Evolutionary conservation across 805 yeast species (phyloP).

Genomic region (Jamesozyma rosinii): DNA sequence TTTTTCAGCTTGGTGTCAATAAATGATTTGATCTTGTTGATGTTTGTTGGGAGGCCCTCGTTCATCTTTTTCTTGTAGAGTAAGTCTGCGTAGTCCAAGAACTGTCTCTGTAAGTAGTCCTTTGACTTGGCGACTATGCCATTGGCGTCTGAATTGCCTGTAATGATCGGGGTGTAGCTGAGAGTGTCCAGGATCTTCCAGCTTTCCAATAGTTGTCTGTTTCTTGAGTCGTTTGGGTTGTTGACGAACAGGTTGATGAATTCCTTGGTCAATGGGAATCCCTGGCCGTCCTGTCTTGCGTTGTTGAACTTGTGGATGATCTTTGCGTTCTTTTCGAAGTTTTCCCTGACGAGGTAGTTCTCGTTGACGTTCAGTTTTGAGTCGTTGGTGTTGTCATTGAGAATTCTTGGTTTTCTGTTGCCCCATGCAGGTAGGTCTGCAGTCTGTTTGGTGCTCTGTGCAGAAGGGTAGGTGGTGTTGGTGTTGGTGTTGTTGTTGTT

Average conservation of each 20-base stretch:
- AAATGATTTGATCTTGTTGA: constrained; percentile 62
- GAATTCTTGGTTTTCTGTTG: constrained; percentile 13
- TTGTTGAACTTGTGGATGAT: constrained; percentile 64
- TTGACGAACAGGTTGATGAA: constrained; percentile 47
- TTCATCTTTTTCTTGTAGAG: constrained; percentile 45
- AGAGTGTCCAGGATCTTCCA: constrained; percentile 55
- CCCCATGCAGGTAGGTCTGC: constrained; percentile 4
- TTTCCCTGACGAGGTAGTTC: constrained; percentile 36
- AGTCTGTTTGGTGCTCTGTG: neutral
- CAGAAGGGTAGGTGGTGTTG: neutral
- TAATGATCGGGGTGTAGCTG: neutral
- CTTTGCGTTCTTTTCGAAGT: constrained; percentile 67
- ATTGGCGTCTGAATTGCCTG: constrained; percentile 18
- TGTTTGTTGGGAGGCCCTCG: constrained; percentile 63
- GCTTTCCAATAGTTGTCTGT: constrained; percentile 63
- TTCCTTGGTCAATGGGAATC: constrained; percentile 50
- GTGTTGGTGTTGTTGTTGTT: constrained; percentile 21
- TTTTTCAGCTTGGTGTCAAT: constrained; percentile 39
- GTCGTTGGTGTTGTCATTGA: constrained; percentile 21
- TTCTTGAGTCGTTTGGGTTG: constrained; percentile 48
- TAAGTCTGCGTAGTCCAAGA: constrained; percentile 61
- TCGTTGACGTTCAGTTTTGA: constrained; percentile 37
- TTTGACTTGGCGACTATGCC: constrained; percentile 46
- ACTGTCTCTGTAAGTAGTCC: constrained; percentile 63
- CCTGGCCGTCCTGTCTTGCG: constrained; percentile 41